Base-by-base conservation (phyloP, 202 grass and related monocot genomes). In the Zoysia matrella region DNA sequence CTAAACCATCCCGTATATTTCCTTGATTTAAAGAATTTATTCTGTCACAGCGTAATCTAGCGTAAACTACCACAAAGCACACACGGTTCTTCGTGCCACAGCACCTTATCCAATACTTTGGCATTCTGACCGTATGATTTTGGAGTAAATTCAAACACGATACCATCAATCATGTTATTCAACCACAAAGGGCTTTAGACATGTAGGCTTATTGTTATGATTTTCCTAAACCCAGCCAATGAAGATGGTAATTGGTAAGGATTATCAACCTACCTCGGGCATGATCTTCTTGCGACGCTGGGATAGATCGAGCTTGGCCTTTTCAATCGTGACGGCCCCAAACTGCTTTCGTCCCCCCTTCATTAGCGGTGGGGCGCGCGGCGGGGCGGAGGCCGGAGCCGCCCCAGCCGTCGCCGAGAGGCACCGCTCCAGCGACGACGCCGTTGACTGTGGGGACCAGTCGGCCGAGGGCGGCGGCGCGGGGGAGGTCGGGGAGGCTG, bases 271-370 rank as follows among this genome's bases (percentile, higher is more conserved):
- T 76, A 94, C 92, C 92, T 94, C 89, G 11, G 92, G 84, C 55
- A 67, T 88, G 67, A 86, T 84, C 82, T 87, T 87, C 82, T 84
- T 91, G 7, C 82, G 80, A 46, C 88, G 80, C 71, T 91, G 81
- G 13, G 89, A 89, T 5, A 89, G 79, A 50, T 94, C 86, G 36
- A 94, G 84, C 92, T 94, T 91, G 49, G 91, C 84, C 82, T 91
- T 85, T 79, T 7, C 22, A 22, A 22, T 22, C 22, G 22, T 22
- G 22, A 22, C 22, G 22, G 22, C 22, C 22, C 22, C 22, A 22
- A 22, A 22, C 22, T 22, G 22, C 22, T 22, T 22, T 22, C 22
- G 22, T 22, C 22, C 22, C 22, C 91, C 92, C 75, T 89, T 89
- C 89, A 91, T 94, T 11, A 51, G 77, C 42, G 81, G 80, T 57